These are phyloP conservation scores for Ilyonectria mors-panacis DNA, from an alignment of 2,329 filamentous ascomycete species.

Conservation along the genomic window DNA sequence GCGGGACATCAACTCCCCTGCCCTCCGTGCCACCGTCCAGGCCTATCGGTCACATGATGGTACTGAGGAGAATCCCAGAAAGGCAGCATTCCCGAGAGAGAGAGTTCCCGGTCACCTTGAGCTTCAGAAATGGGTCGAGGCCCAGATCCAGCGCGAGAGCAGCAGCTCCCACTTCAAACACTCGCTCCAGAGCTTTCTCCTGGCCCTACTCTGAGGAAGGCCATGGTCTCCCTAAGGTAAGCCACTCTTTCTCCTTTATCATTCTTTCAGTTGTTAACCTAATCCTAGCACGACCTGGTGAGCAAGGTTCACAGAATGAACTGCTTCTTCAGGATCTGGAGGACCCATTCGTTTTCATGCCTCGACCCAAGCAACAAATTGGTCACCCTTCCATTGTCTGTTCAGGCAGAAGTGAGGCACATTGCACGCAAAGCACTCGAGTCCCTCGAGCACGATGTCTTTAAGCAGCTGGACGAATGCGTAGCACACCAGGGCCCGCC, in stretches of 20 bases:
- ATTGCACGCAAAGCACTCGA: constrained; percentile 57
- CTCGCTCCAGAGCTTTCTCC: constrained; percentile 56
- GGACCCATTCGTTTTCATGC: constrained; percentile 59
- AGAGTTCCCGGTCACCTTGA: constrained; percentile 54
- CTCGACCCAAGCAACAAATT: constrained; percentile 56
- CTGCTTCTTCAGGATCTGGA: constrained; percentile 67
- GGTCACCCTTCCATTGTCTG: constrained; percentile 55
- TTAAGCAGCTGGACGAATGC: constrained; percentile 58
- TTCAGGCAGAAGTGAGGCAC: constrained; percentile 58
- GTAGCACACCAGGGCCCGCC: constrained; percentile 56
- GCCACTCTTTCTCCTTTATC: constrained; percentile 35
- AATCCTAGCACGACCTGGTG: constrained; percentile 58
- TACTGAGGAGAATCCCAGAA: constrained; percentile 51
- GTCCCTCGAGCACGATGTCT: constrained; percentile 56
- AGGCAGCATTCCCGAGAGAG: constrained; percentile 56
- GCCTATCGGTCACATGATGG: constrained; percentile 54
- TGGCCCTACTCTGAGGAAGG: constrained; percentile 55
- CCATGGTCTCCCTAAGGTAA: constrained; percentile 57
- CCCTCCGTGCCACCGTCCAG: constrained; percentile 57
- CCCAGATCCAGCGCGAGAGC: constrained; percentile 54
- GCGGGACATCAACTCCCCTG: constrained; percentile 54
- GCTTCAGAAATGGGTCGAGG: constrained; percentile 57
- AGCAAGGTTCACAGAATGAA: constrained; percentile 62
- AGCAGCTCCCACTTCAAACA: constrained; percentile 51
- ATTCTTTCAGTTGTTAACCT: constrained; percentile 35